Conservation (phyloP, 139 green algal genomes). For the Auxenochlorella pyrenoidosa region DNA sequence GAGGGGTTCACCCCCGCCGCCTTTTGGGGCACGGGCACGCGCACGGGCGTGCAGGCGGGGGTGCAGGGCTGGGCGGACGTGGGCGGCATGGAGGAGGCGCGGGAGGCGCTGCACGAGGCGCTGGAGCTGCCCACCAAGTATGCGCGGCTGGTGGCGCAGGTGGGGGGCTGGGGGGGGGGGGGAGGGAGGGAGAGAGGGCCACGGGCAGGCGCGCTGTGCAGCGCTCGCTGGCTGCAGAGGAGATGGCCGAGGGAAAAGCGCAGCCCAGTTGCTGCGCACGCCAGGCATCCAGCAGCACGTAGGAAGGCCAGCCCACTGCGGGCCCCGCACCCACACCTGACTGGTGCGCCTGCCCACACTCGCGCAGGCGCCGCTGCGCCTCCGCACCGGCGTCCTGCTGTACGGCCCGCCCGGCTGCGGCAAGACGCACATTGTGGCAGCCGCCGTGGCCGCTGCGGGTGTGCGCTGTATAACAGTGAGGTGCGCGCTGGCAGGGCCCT, state of each 20-base stretch:
- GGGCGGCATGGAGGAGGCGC: constrained; percentile 85
- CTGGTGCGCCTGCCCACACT: too few relatives aligned
- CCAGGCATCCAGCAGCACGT: too few relatives aligned
- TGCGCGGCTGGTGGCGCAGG: constrained; percentile 58
- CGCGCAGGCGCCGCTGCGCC: constrained; percentile 83
- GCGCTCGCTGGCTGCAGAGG: too few relatives aligned
- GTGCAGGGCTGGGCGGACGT: constrained; percentile 83
- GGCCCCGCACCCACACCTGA: too few relatives aligned
- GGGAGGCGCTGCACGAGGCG: constrained; percentile 79
- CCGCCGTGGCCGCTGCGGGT: constrained; percentile 78
- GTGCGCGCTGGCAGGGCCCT: not conserved
- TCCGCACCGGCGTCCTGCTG: constrained; percentile 93
- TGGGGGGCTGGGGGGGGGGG: not conserved
- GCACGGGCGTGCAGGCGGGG: constrained; percentile 30
- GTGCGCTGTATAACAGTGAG: constrained; percentile 80
- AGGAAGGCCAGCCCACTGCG: too few relatives aligned
- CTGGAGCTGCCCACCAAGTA: constrained; percentile 83
- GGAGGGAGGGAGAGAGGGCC: not conserved
- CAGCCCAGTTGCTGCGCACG: too few relatives aligned
- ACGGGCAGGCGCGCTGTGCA: not conserved
- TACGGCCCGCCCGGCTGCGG: constrained; percentile 97
- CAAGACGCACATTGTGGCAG: constrained; percentile 93
- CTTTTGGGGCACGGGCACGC: constrained; percentile 65
- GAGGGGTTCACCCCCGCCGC: constrained; percentile 73
- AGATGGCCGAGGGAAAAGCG: too few relatives aligned